Evolutionary conservation across 257 asterid species (phyloP), one percentile per base, ranked within the genome.

Genomic region (Lycium barbarum): DNA sequence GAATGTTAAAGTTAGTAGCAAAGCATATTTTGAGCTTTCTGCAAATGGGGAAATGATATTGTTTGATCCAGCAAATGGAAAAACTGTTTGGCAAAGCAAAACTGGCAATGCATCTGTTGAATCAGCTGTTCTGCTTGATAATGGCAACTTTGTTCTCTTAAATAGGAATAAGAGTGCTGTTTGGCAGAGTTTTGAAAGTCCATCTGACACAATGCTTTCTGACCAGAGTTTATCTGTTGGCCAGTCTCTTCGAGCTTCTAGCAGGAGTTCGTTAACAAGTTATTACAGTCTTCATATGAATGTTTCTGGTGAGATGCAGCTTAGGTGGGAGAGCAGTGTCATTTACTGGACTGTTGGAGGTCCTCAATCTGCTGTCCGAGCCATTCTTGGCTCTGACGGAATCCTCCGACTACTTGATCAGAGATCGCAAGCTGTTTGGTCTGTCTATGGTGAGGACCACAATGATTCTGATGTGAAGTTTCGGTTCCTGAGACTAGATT

Each of bases 401-500:
- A 63, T 74, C 57, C 79, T 90, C 79, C 90, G 72, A 84, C 79
- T 90, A 61, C 82, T 88, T 54, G 87, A 88, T 65, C 87, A 82
- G 45, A 63, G 80, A 61, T 86, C 86, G 17, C 58, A 79, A 83
- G 26, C 86, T 67, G 70, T 90, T 85, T 88, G 89, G 92, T 88
- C 91, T 36, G 86, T 84, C 26, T 85, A 54, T 14, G 87, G 89
- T 45, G 85, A 83, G 72, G 92, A 90, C 80, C 91, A 90, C 22
- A 78, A 80, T 63, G 92, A 90, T 84, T 79, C 86, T 4, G 82
- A 84, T 35, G 87, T 88, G 43, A 85, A 80, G n/a, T 90, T 86
- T 47, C 88, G 91, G 74, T 90, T 90, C 83, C 88, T 90, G 51
- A 85, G 92, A 87, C 84, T 90, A 82, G 92, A 90, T 88, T 63